Conservation (phyloP, 495 filamentous ascomycete species). For the Penicillium lividum region DNA sequence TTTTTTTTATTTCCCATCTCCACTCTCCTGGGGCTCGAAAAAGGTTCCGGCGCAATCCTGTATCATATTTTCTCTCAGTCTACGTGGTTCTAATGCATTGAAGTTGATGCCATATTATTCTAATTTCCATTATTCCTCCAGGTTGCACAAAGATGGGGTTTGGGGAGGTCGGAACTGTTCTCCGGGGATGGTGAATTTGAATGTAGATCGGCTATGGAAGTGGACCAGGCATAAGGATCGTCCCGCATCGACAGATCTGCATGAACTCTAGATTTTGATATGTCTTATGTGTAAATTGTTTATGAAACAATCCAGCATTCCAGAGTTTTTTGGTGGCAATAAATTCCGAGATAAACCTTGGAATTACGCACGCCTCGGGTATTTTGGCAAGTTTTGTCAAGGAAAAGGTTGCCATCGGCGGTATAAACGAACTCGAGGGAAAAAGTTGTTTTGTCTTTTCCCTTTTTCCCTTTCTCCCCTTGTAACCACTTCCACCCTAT, state of each 20-base stretch:
- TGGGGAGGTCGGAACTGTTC: neutral
- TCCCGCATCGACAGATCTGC: constrained; percentile 3
- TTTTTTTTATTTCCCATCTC: constrained; percentile 21
- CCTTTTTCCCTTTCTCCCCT: neutral
- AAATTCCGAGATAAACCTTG: neutral
- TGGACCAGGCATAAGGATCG: constrained; percentile 6
- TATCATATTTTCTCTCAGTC: constrained; percentile 28
- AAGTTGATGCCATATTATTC: constrained; percentile 8
- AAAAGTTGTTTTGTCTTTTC: constrained; percentile 1
- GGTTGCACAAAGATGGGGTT: neutral
- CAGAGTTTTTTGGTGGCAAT: neutral
- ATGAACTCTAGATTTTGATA: constrained; percentile 1
- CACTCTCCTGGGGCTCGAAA: constrained; percentile 28
- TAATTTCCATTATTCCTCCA: neutral
- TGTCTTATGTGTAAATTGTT: neutral
- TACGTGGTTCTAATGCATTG: constrained; percentile 26
- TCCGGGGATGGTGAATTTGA: neutral
- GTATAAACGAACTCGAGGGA: constrained; percentile 12
- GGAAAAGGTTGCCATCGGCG: constrained; percentile 1
- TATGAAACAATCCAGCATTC: neutral
- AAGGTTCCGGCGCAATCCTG: constrained; percentile 32
- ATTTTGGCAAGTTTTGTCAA: constrained; percentile 4
- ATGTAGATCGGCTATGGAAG: neutral
- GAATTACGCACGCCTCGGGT: constrained; percentile 7
- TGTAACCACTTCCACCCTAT: neutral